Percentiles rank a stretch among this genome's conserved stretches.
Conservation (phyloP, 108 stramenopile genomes). For the Cyclotella baltica region DNA sequence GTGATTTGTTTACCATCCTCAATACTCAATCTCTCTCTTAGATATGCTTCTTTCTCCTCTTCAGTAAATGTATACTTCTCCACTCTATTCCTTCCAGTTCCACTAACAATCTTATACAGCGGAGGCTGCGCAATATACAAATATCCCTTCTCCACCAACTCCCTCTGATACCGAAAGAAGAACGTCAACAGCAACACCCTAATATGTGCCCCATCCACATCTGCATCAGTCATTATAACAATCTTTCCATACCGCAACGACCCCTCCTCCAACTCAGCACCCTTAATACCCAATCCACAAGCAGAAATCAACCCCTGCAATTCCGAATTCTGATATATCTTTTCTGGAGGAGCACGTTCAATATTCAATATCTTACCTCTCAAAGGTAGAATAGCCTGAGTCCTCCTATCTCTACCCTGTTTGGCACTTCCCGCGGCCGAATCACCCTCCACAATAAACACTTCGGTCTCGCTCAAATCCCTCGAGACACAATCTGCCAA, state of each 20-base stretch:
- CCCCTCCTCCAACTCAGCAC: slow-evolving; percentile 78
- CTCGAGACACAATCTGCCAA: slow-evolving; percentile 85
- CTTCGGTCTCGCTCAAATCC: slow-evolving; percentile 79
- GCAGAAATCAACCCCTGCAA: slow-evolving; percentile 93
- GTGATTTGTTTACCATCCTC: slow-evolving; percentile 41
- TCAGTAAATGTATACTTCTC: slow-evolving; percentile 79
- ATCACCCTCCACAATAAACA: slow-evolving; percentile 97
- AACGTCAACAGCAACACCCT: slow-evolving; percentile 95
- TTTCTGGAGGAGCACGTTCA: slow-evolving; percentile 91
- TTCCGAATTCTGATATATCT: slow-evolving; percentile 93
- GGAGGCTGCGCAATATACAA: slow-evolving; percentile 96
- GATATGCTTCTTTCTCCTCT: slow-evolving; percentile 58
- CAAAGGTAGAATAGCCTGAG: slow-evolving; percentile 94
- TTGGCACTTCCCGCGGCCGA: slow-evolving; percentile 96
- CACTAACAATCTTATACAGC: slow-evolving; percentile 90
- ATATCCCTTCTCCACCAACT: slow-evolving; percentile 88
- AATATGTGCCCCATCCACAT: slow-evolving; percentile 97
- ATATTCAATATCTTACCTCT: slow-evolving; percentile 97
- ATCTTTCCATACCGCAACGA: slow-evolving; percentile 87
- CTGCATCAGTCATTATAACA: slow-evolving; percentile 97
- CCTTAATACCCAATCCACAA: slow-evolving; percentile 91
- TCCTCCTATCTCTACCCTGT: slow-evolving; percentile 93
- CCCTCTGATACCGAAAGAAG: slow-evolving; percentile 93
- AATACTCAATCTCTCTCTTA: slow-evolving; percentile 54
- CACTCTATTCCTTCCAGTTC: slow-evolving; percentile 61